These are phyloP conservation scores for Chlorella sorokiniana DNA, from an alignment of 139 green algal genomes.

Conservation along the genomic window DNA sequence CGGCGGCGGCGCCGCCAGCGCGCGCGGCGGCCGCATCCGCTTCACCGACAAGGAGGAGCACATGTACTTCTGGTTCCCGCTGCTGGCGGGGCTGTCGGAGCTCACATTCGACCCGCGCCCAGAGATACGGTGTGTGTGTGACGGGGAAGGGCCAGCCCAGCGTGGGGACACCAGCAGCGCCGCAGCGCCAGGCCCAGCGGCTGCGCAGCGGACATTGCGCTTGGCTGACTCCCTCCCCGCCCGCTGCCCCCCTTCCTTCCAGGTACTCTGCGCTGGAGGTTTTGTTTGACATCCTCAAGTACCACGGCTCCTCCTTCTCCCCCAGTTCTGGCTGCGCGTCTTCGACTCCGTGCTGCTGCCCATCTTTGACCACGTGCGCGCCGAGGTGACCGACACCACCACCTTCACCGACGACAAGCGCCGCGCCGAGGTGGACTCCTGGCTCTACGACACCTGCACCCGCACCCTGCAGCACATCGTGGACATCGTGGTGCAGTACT, in stretches of 20 bases:
- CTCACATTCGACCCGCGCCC: constrained; percentile 94
- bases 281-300: constrained; percentile 96
- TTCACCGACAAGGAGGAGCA: constrained; percentile 91
- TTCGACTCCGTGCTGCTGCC: constrained; percentile 96
- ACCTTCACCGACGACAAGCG: constrained; percentile 85
- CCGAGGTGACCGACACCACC: constrained; percentile 81
- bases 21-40: constrained; percentile 21
- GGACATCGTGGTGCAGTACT: constrained; percentile 91
- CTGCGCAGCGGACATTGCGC: no score
- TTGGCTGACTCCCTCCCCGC: background rate
- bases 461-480: constrained; percentile 94
- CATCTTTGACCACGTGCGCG: constrained; percentile 95
- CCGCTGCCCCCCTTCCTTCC: background rate
- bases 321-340: constrained; percentile 91
- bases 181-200: no score
- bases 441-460: constrained; percentile 99
- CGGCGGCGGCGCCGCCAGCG: background rate
- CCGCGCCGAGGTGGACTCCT: constrained; percentile 82
- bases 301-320: constrained; percentile 93
- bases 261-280: constrained; percentile 74
- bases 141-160: background rate
- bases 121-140: constrained; percentile 73
- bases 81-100: constrained; percentile 96
- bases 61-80: constrained; percentile 99
- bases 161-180: no score